phyloP scores from a whole-genome alignment of 1,139 yeast genomes.

The Yamadazyma epiphylla region DNA sequence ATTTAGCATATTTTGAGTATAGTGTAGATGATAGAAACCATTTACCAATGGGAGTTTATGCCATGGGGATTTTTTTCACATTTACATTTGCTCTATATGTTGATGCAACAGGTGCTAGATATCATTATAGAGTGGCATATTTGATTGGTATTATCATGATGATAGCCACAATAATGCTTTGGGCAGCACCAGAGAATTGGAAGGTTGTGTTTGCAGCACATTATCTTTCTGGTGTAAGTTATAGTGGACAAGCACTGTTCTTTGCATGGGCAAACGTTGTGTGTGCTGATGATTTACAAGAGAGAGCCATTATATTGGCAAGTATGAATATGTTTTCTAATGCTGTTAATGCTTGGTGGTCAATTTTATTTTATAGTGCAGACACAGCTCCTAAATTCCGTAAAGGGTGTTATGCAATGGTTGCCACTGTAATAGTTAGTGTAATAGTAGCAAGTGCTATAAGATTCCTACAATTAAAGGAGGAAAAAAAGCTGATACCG shows the following conservation, averaged over 20 bases:
- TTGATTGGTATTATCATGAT: constrained; percentile 37
- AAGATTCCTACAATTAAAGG: constrained; percentile 33
- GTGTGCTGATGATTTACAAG: constrained; percentile 50
- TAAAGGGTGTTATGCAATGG: constrained; percentile 54
- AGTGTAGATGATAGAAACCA: constrained; percentile 47
- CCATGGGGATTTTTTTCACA: constrained; percentile 49
- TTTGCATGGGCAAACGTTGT: constrained; percentile 61
- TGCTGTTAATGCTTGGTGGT: constrained; percentile 66
- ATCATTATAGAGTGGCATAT: constrained; percentile 49
- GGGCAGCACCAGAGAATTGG: constrained; percentile 26
- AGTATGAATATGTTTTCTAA: constrained; percentile 64
- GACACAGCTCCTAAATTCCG: constrained; percentile 46
- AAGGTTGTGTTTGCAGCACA: constrained; percentile 49
- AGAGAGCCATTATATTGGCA: constrained; percentile 54
- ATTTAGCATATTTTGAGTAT: constrained; percentile 43
- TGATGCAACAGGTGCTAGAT: constrained; percentile 45
- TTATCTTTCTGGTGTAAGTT: constrained; percentile 49
- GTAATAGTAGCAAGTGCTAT: constrained; percentile 17
- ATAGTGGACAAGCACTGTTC: constrained; percentile 56
- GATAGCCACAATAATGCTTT: constrained; percentile 38
- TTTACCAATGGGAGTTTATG: constrained; percentile 56
- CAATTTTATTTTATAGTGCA: constrained; percentile 48
- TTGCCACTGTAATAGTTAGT: constrained; percentile 42
- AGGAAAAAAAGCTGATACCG: constrained; percentile 15
- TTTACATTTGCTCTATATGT: constrained; percentile 44